These are phyloP conservation scores for Fonsecaea multimorphosa DNA, from an alignment of 2,329 filamentous ascomycete species.

Conservation along the genomic window DNA sequence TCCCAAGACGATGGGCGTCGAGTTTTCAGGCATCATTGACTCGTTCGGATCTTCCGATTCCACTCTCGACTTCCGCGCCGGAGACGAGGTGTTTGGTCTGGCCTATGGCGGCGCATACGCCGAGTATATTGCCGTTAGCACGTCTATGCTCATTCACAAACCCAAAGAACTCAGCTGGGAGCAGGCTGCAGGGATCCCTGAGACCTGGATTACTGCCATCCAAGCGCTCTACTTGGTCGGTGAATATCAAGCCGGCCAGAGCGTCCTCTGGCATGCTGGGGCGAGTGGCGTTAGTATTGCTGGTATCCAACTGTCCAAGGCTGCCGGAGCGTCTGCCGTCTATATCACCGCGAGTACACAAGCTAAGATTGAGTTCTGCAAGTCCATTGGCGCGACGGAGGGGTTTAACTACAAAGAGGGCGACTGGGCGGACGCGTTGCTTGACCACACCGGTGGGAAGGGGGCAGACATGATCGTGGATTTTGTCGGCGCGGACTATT, in stretches of 20 bases:
- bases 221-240: constrained; percentile 90
- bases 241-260: constrained; percentile 72
- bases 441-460: constrained; percentile 71
- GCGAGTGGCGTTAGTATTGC: constrained; percentile 87
- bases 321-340: constrained; percentile 71
- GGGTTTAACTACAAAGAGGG: constrained; percentile 83
- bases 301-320: constrained; percentile 78
- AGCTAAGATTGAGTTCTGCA: constrained; percentile 79
- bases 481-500: constrained; percentile 80
- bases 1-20: constrained; percentile 53
- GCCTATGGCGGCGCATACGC: constrained; percentile 90
- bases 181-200: constrained; percentile 79
- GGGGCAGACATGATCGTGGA: constrained; percentile 88
- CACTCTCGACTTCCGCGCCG: constrained; percentile 38
- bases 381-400: constrained; percentile 74
- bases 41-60: constrained; percentile 56
- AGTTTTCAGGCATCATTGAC: constrained; percentile 55
- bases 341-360: constrained; percentile 82
- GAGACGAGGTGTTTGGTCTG: constrained; percentile 68
- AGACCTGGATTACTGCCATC: constrained; percentile 86
- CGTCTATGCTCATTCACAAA: constrained; percentile 82
- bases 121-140: constrained; percentile 77
- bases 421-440: constrained; percentile 76
- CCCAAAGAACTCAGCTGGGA: constrained; percentile 74
- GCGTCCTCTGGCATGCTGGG: constrained; percentile 88